Evolutionary conservation across 2,329 filamentous ascomycete genomes (phyloP).

Genomic region (Clonostachys sp.): DNA sequence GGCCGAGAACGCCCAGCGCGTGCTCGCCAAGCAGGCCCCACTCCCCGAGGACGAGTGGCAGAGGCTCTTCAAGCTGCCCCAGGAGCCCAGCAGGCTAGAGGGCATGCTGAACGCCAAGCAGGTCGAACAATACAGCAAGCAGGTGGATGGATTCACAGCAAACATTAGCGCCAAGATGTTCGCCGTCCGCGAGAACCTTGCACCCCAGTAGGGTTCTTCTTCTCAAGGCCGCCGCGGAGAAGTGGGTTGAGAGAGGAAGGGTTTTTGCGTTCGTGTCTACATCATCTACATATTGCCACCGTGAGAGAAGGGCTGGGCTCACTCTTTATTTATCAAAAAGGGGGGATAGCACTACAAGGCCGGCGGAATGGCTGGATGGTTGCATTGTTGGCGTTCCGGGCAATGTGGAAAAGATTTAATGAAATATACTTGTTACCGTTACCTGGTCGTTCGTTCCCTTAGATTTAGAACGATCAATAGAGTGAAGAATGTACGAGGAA

Average conservation of each 20-base stretch:
- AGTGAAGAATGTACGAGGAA: background rate
- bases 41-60: slow-evolving; percentile 98
- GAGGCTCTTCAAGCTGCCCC: slow-evolving; percentile 93
- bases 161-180: slow-evolving; percentile 97
- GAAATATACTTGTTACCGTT: slow-evolving; percentile 6
- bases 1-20: slow-evolving; percentile 84
- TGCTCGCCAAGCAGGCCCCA: slow-evolving; percentile 79
- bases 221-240: background rate
- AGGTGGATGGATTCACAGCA: slow-evolving; percentile 94
- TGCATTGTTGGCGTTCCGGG: slow-evolving; percentile 37
- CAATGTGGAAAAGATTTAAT: slow-evolving; percentile 26
- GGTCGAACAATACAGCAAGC: slow-evolving; percentile 95
- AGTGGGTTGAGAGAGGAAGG: background rate
- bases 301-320: no score
- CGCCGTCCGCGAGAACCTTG: slow-evolving; percentile 71
- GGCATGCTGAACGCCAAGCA: slow-evolving; percentile 93
- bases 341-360: background rate
- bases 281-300: background rate
- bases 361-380: slow-evolving; percentile 20
- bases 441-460: background rate
- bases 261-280: background rate
- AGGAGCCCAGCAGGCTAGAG: slow-evolving; percentile 89
- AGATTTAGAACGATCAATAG: slow-evolving; percentile 1
- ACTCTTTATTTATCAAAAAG: no score
- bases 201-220: slow-evolving; percentile 40